A percentile compares a stretch with the other conserved stretches of the same genome.
Conservation (phyloP, 208 protist species). For the Leptomonas pyrrhocoris region DNA sequence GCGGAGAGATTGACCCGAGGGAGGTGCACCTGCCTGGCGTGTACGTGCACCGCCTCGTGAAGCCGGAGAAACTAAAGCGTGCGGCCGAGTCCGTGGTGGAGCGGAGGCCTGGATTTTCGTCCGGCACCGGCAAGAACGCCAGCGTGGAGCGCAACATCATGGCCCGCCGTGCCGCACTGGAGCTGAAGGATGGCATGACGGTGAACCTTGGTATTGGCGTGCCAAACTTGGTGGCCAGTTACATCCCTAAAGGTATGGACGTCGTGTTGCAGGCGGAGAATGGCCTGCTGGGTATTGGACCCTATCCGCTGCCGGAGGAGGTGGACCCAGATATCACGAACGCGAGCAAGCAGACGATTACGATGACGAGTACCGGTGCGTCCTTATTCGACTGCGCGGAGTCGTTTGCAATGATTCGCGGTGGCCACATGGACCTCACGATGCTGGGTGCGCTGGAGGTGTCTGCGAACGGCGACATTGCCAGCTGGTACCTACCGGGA, state of each 20-base stretch:
- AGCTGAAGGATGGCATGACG: constrained; percentile 95
- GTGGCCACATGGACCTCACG: constrained; percentile 91
- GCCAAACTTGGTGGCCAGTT: constrained; percentile 91
- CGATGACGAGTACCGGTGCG: constrained; percentile 70
- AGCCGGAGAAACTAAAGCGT: constrained; percentile 28
- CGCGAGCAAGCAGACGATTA: constrained; percentile 96
- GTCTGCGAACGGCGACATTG: constrained; percentile 88
- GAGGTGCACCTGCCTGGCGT: constrained; percentile 93
- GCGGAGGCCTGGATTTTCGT: neutral
- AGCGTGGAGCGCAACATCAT: constrained; percentile 66
- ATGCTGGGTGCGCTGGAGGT: constrained; percentile 95
- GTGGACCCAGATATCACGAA: constrained; percentile 95
- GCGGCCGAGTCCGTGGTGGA: constrained; percentile 37
- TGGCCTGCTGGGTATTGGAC: constrained; percentile 89
- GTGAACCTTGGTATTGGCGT: constrained; percentile 96
- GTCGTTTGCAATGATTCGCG: constrained; percentile 95
- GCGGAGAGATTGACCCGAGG: constrained; percentile 88
- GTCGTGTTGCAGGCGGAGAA: constrained; percentile 91
- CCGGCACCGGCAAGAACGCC: neutral
- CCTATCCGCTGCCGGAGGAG: constrained; percentile 71
- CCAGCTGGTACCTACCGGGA: constrained; percentile 96
- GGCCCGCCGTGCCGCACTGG: constrained; percentile 90
- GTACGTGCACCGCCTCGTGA: constrained; percentile 90
- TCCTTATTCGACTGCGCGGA: constrained; percentile 76
- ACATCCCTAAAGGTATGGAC: constrained; percentile 65